A percentile compares a stretch with the other conserved stretches of the same genome.
Conservation (phyloP, 179 eudicot species). For the Gypsophila paniculata region DNA sequence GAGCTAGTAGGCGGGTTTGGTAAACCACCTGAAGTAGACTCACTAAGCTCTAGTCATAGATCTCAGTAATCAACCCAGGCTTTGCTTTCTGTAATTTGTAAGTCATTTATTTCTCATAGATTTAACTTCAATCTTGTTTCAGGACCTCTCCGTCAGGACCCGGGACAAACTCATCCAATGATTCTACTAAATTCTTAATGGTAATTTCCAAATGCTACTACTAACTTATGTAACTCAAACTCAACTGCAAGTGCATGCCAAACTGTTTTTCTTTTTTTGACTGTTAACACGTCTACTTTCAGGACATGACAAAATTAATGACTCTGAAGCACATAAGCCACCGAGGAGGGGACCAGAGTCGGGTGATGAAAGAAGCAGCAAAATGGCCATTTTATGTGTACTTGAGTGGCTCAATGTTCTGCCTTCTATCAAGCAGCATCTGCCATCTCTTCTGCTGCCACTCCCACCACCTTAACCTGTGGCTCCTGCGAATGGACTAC, state of each 20-base stretch:
- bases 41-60: conserved; percentile 6
- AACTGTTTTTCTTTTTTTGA: neutral
- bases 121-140: conserved; percentile 25
- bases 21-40: conserved; percentile 9
- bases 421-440: conserved; percentile 71
- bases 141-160: conserved; percentile 46
- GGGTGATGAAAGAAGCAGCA: too few species aligned
- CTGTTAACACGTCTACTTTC: conserved; percentile 10
- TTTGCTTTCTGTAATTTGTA: neutral
- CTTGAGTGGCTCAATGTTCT: conserved; percentile 77
- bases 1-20: conserved; percentile 22
- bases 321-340: conserved; percentile 35
- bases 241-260: neutral
- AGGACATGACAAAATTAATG: conserved; percentile 45
- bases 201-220: conserved; percentile 5
- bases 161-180: conserved; percentile 43
- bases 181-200: conserved; percentile 32
- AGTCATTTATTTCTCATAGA: neutral
- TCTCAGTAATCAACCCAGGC: neutral
- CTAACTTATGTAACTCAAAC: neutral
- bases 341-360: too few species aligned
- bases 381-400: conserved; percentile 88
- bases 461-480: conserved; percentile 50
- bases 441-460: conserved; percentile 96
- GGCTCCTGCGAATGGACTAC: conserved; percentile 64